Percentiles rank a stretch among this genome's conserved stretches.
Conservation (phyloP, 768 basidiomycete species). For the Phanerochaete sordida region DNA sequence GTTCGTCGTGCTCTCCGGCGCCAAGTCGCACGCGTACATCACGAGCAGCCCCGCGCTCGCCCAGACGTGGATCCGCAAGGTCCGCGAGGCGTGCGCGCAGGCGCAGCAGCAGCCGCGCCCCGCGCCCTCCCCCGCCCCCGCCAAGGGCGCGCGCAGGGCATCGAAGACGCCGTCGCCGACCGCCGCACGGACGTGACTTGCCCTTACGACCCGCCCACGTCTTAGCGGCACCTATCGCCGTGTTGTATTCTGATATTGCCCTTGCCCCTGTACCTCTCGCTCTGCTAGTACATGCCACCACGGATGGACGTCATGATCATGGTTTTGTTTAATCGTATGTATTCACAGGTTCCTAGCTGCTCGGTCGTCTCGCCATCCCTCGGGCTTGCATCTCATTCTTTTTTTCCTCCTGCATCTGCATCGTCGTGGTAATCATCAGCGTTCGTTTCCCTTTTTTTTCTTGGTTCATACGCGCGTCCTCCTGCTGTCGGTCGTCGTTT, state of each 20-base stretch:
- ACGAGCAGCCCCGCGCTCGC: slow-evolving; percentile 24
- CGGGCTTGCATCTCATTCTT: neutral
- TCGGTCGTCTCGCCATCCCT: neutral
- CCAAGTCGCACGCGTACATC: slow-evolving; percentile 35
- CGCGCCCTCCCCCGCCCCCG: neutral
- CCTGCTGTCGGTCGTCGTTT: neutral
- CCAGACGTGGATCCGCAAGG: slow-evolving; percentile 29
- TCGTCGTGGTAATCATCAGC: neutral
- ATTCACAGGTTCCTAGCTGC: neutral
- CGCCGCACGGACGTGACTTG: slow-evolving; percentile 3
- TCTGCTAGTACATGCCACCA: neutral
- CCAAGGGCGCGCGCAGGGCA: neutral
- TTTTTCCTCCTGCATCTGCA: neutral
- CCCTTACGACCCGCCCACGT: too few species aligned
- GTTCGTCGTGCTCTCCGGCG: slow-evolving; percentile 54
- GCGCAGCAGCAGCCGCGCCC: slow-evolving; percentile 3
- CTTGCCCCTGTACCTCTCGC: neutral
- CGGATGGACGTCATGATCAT: slow-evolving; percentile 9
- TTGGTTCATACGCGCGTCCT: neutral
- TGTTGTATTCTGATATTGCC: neutral
- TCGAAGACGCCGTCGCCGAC: neutral
- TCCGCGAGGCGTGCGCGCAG: slow-evolving; percentile 24
- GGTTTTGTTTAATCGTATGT: slow-evolving; percentile 11
- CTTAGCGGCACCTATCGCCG: neutral
- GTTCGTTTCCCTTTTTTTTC: neutral